Base-by-base conservation (phyloP, 2,329 filamentous ascomycete genomes). In the Colletotrichum gloeosporioides region DNA sequence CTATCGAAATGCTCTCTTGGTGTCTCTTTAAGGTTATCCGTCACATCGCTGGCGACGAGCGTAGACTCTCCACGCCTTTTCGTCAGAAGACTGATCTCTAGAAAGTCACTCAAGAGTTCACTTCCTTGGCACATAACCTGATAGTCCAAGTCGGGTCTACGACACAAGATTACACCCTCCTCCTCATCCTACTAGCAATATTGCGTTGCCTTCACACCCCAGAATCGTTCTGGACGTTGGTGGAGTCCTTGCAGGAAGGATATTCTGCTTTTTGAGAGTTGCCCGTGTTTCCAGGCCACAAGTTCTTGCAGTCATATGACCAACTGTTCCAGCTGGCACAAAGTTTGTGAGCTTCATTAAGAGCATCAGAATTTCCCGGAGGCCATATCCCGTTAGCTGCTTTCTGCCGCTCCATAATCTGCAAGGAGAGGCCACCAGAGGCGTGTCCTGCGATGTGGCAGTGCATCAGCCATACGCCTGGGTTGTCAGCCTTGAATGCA, bases 301-400 rank as follows among this genome's bases (percentile, higher is more conserved):
- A 3, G 1, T 49, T 49, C n/a, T 3, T 49, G 10, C 44, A 49
- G 6, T 49, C 44, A 13, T 49, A 49, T 13, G 3, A 3, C 44
- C 44, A 49, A 4, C n/a, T 49, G 44, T 49, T 49, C 44, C 44
- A 49, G 1, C 3, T 49, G n/a, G 44, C 44, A 3, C 44, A 49
- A 0, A 49, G n/a, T 6, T 3, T 4, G 4, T 49, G 44, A 0
- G 44, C 44, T 22, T 0, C 3, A 7, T 49, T 6, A 0, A 49
- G 44, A 0, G 44, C 44, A 1, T 3, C 0, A 0, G 44, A 49
- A 0, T 49, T 12, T 3, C 44, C 44, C 2, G 44, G 6, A 10
- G 44, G 44, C 44, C 44, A 49, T 0, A 49, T 49, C 10, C 3
- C n/a, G 10, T 49, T 49, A 0, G 44, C 44, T 4, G 44, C 44